Evolutionary conservation across 345 rosid species (phyloP).

Genomic region (Camelina sativa): DNA sequence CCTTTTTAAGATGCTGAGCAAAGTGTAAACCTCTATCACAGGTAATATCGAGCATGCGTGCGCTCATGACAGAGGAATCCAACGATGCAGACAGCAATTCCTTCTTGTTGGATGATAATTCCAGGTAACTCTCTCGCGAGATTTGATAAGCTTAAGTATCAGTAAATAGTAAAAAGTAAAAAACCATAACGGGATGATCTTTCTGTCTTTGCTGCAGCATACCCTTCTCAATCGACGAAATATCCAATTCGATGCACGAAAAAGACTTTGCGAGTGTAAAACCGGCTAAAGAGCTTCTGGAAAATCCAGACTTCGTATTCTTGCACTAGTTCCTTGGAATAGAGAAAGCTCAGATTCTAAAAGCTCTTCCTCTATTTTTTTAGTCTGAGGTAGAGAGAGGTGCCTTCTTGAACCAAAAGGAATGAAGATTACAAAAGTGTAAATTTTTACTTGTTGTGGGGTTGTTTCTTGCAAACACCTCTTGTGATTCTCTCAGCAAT

Average conservation of each 20-base stretch:
- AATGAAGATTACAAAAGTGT: constrained; percentile 40
- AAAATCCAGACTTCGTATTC: constrained; percentile 81
- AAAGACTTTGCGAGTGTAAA: constrained; percentile 81
- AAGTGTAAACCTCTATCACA: constrained; percentile 40
- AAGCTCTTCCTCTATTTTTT: constrained; percentile 46
- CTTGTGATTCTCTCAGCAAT: constrained; percentile 18
- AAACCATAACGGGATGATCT: neutral
- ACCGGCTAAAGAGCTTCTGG: constrained; percentile 80
- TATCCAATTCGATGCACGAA: constrained; percentile 75
- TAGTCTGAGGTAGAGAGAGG: constrained; percentile 36
- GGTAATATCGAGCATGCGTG: constrained; percentile 98
- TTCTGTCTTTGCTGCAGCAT: constrained; percentile 54
- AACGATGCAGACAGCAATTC: constrained; percentile 81
- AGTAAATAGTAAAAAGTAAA: neutral
- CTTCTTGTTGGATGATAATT: constrained; percentile 93
- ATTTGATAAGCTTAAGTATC: neutral
- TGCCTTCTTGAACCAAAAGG: constrained; percentile 16
- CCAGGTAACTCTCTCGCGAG: constrained; percentile 53
- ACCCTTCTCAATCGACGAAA: constrained; percentile 95
- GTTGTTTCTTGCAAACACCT: constrained; percentile 33
- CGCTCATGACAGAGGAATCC: constrained; percentile 96
- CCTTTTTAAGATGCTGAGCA: constrained; percentile 12
- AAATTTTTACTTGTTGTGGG: constrained; percentile 41
- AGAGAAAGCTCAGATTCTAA: constrained; percentile 44
- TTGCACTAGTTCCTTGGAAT: constrained; percentile 58